Percentiles rank a stretch among this genome's conserved stretches.
phyloP scores from a whole-genome alignment of 768 basidiomycete genomes.

The Leccinum ochraceum region DNA sequence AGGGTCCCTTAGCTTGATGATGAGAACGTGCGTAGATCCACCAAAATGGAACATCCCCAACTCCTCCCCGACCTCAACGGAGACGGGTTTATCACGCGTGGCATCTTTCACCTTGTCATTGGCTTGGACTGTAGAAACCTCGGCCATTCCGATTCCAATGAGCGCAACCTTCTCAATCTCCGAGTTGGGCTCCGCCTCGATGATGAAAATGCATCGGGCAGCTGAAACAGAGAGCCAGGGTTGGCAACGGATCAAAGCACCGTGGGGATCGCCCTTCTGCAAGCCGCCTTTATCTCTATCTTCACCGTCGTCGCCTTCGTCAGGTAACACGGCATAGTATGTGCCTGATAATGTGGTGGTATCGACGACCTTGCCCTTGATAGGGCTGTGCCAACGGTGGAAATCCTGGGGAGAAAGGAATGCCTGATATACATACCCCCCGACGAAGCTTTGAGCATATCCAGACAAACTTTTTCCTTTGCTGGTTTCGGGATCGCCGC shows the following conservation, averaged over 20 bases:
- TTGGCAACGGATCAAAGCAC: not conserved
- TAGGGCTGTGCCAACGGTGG: not conserved
- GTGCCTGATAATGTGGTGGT: not conserved
- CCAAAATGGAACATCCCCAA: constrained; percentile 58
- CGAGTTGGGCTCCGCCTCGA: not conserved
- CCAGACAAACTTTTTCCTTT: too few species aligned
- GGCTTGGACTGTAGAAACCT: too few species aligned
- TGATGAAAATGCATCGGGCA: not conserved
- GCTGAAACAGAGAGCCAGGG: not conserved
- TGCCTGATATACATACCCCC: not conserved
- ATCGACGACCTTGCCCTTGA: not conserved
- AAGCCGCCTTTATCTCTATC: not conserved
- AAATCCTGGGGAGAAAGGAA: not conserved
- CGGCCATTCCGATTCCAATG: not conserved
- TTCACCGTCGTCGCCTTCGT: not conserved
- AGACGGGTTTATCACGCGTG: too few species aligned
- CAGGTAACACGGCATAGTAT: not conserved
- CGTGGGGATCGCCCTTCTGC: not conserved
- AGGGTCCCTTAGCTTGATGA: constrained; percentile 32
- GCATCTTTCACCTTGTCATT: too few species aligned
- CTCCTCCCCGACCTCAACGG: not conserved
- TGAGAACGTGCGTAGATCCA: constrained; percentile 48
- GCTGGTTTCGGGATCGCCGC: too few species aligned
- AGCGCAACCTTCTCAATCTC: not conserved
- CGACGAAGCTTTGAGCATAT: too few species aligned